phyloP scores from a whole-genome alignment of 2,329 filamentous ascomycete species.

The Tolypocladium guangdongense region DNA sequence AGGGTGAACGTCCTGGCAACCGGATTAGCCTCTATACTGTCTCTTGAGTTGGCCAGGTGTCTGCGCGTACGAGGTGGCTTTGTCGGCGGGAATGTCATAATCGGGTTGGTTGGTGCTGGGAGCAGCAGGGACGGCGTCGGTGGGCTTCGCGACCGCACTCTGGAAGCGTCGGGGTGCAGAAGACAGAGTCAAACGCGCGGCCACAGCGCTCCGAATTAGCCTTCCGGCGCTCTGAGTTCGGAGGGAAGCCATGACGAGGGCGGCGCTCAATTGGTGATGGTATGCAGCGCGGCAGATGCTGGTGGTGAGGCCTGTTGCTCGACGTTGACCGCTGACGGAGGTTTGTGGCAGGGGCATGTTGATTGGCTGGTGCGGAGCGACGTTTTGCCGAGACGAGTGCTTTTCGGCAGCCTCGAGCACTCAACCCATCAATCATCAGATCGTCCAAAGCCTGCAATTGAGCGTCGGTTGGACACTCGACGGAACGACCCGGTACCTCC shows the following conservation, averaged over 20 bases:
- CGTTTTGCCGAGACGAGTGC: constrained; percentile 36
- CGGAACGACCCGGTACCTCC: constrained; percentile 15
- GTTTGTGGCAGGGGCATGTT: constrained; percentile 16
- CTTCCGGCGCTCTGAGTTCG: constrained; percentile 43
- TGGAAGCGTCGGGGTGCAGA: constrained; percentile 42
- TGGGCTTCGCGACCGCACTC: constrained; percentile 35
- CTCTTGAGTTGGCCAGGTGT: background rate
- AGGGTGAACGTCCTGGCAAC: constrained; percentile 70
- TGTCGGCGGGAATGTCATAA: constrained; percentile 72
- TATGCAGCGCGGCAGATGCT: constrained; percentile 17
- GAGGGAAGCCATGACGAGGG: constrained; percentile 52
- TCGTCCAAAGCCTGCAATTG: constrained; percentile 21
- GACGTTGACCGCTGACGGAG: constrained; percentile 6
- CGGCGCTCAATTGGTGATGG: constrained; percentile 16
- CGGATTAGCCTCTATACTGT: background rate
- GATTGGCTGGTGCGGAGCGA: constrained; percentile 33
- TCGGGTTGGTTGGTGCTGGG: constrained; percentile 58
- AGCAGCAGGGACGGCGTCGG: constrained; percentile 25
- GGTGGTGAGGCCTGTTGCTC: background rate
- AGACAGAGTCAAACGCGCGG: constrained; percentile 25
- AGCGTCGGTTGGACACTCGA: constrained; percentile 20
- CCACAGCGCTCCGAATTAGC: constrained; percentile 36
- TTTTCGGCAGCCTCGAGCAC: constrained; percentile 28
- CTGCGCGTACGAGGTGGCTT: constrained; percentile 68
- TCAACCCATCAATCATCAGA: constrained; percentile 14